Conservation (phyloP, 192 early-diverging fungal genomes). For the Lobosporangium transversale region DNA sequence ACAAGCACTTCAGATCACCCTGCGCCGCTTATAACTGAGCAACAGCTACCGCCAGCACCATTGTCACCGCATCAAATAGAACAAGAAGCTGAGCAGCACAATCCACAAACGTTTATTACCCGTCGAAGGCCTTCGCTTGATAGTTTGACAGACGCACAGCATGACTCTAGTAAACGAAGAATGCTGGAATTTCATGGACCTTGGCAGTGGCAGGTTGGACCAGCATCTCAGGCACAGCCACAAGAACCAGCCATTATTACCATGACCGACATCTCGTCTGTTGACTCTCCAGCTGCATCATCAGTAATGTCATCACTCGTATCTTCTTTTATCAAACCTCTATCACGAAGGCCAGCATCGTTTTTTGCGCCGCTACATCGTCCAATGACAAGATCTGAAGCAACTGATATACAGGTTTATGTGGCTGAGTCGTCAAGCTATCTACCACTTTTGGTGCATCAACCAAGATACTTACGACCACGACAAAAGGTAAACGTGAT, state of each 20-base stretch:
- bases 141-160: background rate
- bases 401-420: background rate
- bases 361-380: too few relatives aligned
- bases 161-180: background rate
- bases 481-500: slow-evolving; percentile 12
- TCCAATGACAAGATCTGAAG: background rate
- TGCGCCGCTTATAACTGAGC: too few relatives aligned
- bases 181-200: slow-evolving; percentile 3
- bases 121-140: background rate
- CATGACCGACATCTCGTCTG: slow-evolving; percentile 7
- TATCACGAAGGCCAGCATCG: background rate
- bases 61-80: too few relatives aligned
- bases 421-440: slow-evolving; percentile 10
- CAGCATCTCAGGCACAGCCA: background rate
- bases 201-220: slow-evolving; percentile 5
- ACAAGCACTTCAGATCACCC: too few relatives aligned
- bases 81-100: background rate
- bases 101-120: background rate
- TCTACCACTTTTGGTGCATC: slow-evolving; percentile 17
- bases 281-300: background rate
- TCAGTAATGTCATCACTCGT: background rate
- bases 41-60: too few relatives aligned
- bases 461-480: slow-evolving; percentile 20
- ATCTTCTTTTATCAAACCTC: background rate
- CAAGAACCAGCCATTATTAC: background rate